A percentile compares a stretch with the other conserved stretches of the same genome.
These are phyloP conservation scores for Ajuga chamaepitys DNA, from an alignment of 257 asterid species.

Conservation along the genomic window DNA sequence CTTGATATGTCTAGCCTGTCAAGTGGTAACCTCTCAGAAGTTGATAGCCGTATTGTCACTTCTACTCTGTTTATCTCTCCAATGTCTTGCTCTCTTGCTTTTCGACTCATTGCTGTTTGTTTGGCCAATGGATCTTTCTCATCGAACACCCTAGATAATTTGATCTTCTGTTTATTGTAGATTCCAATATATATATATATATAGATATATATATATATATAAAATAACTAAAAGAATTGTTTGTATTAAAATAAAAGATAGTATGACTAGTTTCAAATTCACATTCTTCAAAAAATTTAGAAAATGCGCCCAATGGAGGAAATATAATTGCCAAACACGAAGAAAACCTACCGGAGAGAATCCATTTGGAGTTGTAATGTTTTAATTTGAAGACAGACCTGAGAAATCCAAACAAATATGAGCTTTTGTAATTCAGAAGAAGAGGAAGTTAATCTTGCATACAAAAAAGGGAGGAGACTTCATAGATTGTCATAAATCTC, in stretches of 20 bases:
- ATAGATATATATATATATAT: not conserved
- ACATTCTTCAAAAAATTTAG: not conserved
- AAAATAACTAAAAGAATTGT: not conserved
- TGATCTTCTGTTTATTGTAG: not conserved
- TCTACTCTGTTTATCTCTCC: slow-evolving; percentile 20
- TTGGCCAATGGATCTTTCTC: slow-evolving; percentile 10
- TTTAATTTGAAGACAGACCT: slow-evolving; percentile 85
- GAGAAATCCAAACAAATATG: slow-evolving; percentile 20
- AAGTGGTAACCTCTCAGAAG: slow-evolving; percentile 24
- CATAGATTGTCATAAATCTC: slow-evolving; percentile 3
- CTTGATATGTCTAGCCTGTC: slow-evolving; percentile 22
- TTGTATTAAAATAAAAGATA: not conserved
- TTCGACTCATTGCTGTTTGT: slow-evolving; percentile 15
- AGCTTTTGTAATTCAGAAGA: not conserved
- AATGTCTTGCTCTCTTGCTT: slow-evolving; percentile 16
- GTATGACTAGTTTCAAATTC: not conserved
- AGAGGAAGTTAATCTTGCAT: not conserved
- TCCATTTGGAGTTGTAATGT: slow-evolving; percentile 44
- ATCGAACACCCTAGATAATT: slow-evolving; percentile 12
- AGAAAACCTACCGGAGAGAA: slow-evolving; percentile 46
- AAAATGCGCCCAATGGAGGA: not conserved
- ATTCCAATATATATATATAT: too few species aligned
- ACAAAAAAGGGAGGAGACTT: not conserved
- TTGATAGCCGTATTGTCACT: slow-evolving; percentile 20
- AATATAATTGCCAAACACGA: not conserved